Evolutionary conservation across 2,329 filamentous ascomycete species (phyloP), one percentile per base, ranked within the genome.

Genomic region (Cercospora sojina): DNA sequence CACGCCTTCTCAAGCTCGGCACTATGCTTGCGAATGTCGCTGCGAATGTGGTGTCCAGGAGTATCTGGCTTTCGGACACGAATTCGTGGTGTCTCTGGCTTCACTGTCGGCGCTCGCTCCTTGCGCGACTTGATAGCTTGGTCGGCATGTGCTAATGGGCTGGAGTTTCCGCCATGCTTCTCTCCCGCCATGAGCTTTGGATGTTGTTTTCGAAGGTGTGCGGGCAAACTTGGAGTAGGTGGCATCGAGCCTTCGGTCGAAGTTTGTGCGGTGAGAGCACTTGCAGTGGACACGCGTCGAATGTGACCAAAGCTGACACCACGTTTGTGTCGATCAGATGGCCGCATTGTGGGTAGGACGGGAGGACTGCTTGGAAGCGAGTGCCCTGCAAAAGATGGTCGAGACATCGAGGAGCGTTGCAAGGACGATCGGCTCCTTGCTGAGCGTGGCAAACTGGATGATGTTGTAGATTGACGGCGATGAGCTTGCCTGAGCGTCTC

Each of bases 1-100:
- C 93, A 96, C 66, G 95, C 91, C 78, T 92, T 92, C 59, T 92
- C 92, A 68, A 97, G 88, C 73, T 92, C 92, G 73, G 87, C 87
- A 72, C 92, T 96, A 65, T 96, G 90, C 72, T 94, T 90, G 6
- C 92, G 86, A 62, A 95, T 86, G 76, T 97, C 93, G 66, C 93
- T 92, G 72, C 87, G 89, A 79, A 88, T 89, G 57, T 83, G 81
- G 43, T 85, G 81, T 63, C 80, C 83, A 1, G 81, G 82, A 53
- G 76, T 83, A 76, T 75, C 80, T 20, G 75, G 67, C 69, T 76
- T 84, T 58, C 77, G 75, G 6, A 72, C 71, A 60, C 74, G 78
- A 69, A 76, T 75, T 10, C 72, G 73, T 32, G 76, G 75, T 10
- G 73, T 72, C 47, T 74, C 71, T 16, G 72, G 63, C n/a, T 67